Base-by-base conservation (phyloP, 2,329 filamentous ascomycete genomes). In the Colletotrichum echinochloae region DNA sequence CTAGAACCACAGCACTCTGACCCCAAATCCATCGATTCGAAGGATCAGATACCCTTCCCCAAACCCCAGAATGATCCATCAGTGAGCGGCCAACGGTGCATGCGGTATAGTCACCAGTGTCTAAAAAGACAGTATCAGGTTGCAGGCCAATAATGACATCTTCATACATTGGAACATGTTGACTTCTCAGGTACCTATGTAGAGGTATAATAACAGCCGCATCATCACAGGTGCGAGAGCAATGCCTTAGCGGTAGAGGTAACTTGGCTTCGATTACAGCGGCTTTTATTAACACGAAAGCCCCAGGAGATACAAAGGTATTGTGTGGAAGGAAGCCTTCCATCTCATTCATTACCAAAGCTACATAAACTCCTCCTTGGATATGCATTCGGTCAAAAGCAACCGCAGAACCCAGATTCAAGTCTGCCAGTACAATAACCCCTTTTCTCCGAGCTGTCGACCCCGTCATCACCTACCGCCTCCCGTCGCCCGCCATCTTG, bases 401-500 rank as follows among this genome's bases (percentile, higher is more conserved):
- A n/a, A 30, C 37, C 1, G 16, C 37, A 16, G 33, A 54, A 7
- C 41, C 48, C 14, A 16, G 37, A n/a, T 65, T 59, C 44, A 59
- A 37, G 28, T 52, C 54, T 5, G 23, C 37, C 9, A 18, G 41
- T 7, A 28, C 14, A 18, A 41, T 69, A 11, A 30, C 52, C 7
- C 14, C 54, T n/a, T 28, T 65, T 14, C 28, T 65, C n/a, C 46
- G 46, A 35, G 39, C 5, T n/a, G 37, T 65, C 37, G 59, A 46
- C 5, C 16, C 66, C 16, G 37, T 54, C 7, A 16, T 69, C 7
- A 65, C 66, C 26, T 78, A 77, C 28, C 69, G 74, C 0, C 55
- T 78, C 4, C 71, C 78, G 5, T 79, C 8, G 75, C 78, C 30
- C 63, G 74, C 20, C n/a, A 52, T 3, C 71, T 69, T 6, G 69